These are phyloP conservation scores for Tuber umbilicatum DNA, from an alignment of 495 filamentous ascomycete species.

Conservation along the genomic window DNA sequence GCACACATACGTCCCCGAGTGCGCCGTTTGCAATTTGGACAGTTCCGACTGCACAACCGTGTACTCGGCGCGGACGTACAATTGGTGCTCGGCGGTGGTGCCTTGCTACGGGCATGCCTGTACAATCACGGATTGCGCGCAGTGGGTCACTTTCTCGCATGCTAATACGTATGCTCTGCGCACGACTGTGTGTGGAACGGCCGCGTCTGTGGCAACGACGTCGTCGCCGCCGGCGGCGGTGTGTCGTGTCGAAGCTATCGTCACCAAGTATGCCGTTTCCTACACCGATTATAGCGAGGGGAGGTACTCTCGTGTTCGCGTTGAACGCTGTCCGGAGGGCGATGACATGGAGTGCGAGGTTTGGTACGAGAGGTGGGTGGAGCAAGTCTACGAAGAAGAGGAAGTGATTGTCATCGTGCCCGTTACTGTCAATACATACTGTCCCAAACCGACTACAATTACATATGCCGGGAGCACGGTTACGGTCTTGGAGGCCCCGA, in stretches of 20 bases:
- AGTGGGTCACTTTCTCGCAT: slow-evolving; percentile 25
- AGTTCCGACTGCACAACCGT: slow-evolving; percentile 25
- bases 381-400: slow-evolving; percentile 4
- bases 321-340: slow-evolving; percentile 12
- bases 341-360: slow-evolving; percentile 13
- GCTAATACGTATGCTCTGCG: slow-evolving; percentile 15
- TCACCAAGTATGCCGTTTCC: slow-evolving; percentile 15
- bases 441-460: slow-evolving; percentile 18
- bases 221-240: slow-evolving; percentile 5
- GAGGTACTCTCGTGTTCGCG: slow-evolving; percentile 11
- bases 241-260: slow-evolving; percentile 14
- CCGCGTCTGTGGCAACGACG: not conserved
- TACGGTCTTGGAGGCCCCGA: slow-evolving; percentile 47
- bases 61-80: slow-evolving; percentile 17
- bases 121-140: slow-evolving; percentile 19
- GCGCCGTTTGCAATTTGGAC: slow-evolving; percentile 27
- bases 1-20: slow-evolving; percentile 22
- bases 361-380: slow-evolving; percentile 19
- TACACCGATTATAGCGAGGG: slow-evolving; percentile 9
- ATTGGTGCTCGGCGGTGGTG: slow-evolving; percentile 21
- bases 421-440: slow-evolving; percentile 27
- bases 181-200: not conserved
- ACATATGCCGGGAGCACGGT: slow-evolving; percentile 44
- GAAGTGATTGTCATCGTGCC: slow-evolving; percentile 12
- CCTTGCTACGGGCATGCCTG: slow-evolving; percentile 19